Base-by-base conservation (phyloP, 495 filamentous ascomycete species). In the Parathielavia hyrcaniae region DNA sequence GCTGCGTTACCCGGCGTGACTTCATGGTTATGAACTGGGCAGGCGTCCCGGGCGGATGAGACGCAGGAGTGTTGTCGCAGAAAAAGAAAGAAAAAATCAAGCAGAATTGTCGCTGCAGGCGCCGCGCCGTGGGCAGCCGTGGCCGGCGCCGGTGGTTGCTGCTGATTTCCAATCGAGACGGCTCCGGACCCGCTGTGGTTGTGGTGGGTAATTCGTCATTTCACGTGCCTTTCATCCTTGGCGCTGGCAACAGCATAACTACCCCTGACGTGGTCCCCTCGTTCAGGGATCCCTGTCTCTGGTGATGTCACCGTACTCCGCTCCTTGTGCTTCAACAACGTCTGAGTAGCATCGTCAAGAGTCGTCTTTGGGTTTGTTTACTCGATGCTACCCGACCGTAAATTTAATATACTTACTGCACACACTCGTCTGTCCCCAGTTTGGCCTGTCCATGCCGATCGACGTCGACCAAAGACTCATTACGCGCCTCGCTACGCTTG, bases 221-320 rank as follows among this genome's bases (percentile, higher is more conserved):
- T 70, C 68, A 70, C 68, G 68, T 70, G 68, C 45, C 6, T 45
- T 60, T n/a, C n/a, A n/a, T n/a, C n/a, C 50, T 54, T 43, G 48
- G 45, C 52, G 14, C 3, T 23, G 50, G 49, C 49, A 53, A 49
- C n/a, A 1, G 2, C 44, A 54, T 50, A 47, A 17, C 38, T 53
- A 5, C 20, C 26, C 11, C 7, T 4, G 55, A 50, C 0, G 34
- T 39, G 40, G 26, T 22, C n/a, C n/a, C n/a, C n/a, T n/a, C n/a
- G n/a, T n/a, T 34, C 20, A 53, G 35, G 0, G 1, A 19, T 17
- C 36, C 35, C 6, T 41, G 46, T 20, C 26, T 30, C 26, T n/a
- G n/a, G 61, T 51, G 40, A 60, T 43, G 50, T 54, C 49, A 53
- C 32, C 16, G 3, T n/a, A 23, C 50, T 22, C 26, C 38, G 17